Conservation (phyloP, 306 rosid species). For the apple (Malus domestica) region DNA sequence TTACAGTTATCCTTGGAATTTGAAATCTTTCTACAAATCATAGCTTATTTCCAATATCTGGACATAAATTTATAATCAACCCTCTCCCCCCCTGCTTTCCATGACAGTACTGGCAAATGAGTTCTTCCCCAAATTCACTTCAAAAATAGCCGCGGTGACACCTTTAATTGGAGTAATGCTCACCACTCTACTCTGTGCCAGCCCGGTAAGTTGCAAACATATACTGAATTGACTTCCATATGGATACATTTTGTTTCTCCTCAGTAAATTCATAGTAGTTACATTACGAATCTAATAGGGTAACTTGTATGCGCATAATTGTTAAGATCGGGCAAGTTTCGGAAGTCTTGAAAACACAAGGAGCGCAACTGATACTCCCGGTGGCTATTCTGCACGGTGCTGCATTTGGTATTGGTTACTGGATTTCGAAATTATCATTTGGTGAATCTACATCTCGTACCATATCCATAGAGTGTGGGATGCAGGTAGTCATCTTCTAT, state of each 20-base stretch:
- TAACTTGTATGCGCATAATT: slow-evolving; percentile 14
- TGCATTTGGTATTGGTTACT: slow-evolving; percentile 83
- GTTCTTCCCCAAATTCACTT: slow-evolving; percentile 82
- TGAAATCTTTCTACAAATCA: slow-evolving; percentile 1
- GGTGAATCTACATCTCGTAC: slow-evolving; percentile 99
- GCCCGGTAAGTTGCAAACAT: slow-evolving; percentile 61
- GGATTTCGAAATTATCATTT: slow-evolving; percentile 69
- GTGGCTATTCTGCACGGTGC: slow-evolving; percentile 78
- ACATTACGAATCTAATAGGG: slow-evolving; percentile 2
- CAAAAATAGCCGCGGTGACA: slow-evolving; percentile 64
- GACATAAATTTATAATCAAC: slow-evolving; percentile 3
- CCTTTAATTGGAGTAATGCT: slow-evolving; percentile 89
- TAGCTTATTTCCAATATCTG: slow-evolving; percentile 7
- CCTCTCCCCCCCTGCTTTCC: slow-evolving; percentile 22
- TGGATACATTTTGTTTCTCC: slow-evolving; percentile 8
- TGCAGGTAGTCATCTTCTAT: slow-evolving; percentile 57
- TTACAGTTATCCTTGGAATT: slow-evolving; percentile 3
- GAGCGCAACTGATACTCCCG: slow-evolving; percentile 71
- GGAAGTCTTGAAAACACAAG: slow-evolving; percentile 79
- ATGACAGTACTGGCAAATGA: slow-evolving; percentile 82
- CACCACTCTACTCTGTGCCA: slow-evolving; percentile 88
- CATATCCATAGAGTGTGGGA: slow-evolving; percentile 91
- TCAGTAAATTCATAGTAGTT: background rate
- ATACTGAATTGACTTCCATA: background rate
- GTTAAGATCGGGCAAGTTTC: slow-evolving; percentile 86